These are phyloP conservation scores for Forsythia viridissima DNA, from an alignment of 257 asterid species.

Conservation along the genomic window DNA sequence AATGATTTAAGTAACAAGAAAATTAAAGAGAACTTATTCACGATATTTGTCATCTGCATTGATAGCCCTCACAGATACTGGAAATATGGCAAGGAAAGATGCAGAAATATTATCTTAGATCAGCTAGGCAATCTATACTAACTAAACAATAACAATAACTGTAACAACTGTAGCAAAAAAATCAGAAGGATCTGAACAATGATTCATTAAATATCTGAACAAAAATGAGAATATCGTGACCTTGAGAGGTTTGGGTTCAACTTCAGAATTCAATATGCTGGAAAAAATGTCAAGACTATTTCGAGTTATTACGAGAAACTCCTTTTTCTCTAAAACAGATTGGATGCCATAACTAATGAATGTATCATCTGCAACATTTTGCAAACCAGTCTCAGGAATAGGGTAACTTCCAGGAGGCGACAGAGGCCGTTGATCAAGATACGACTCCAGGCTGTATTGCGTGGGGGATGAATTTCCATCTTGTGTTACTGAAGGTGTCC, in stretches of 20 bases:
- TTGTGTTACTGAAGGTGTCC: slow-evolving; percentile 40
- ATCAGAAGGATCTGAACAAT: slow-evolving; percentile 5
- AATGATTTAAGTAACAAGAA: too few species aligned
- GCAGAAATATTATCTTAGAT: not conserved
- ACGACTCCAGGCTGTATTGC: slow-evolving; percentile 58
- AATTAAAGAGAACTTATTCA: not conserved
- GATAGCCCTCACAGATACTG: not conserved
- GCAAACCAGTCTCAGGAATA: slow-evolving; percentile 46
- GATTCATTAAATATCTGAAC: not conserved
- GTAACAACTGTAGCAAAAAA: not conserved
- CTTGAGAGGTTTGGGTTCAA: slow-evolving; percentile 67
- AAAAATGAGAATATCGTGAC: slow-evolving; percentile 33
- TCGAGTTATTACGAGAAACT: slow-evolving; percentile 67
- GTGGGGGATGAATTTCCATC: slow-evolving; percentile 35
- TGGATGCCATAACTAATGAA: slow-evolving; percentile 44
- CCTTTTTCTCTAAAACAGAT: slow-evolving; percentile 68
- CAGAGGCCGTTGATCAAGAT: slow-evolving; percentile 50
- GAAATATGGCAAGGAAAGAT: not conserved
- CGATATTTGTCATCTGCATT: not conserved
- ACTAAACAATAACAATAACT: not conserved
- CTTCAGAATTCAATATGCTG: slow-evolving; percentile 74
- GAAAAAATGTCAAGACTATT: slow-evolving; percentile 79
- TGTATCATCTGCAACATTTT: slow-evolving; percentile 38
- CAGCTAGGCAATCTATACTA: not conserved
- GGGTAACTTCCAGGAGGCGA: slow-evolving; percentile 68